Evolutionary conservation across 768 basidiomycete genomes (phyloP), one percentile per base, ranked within the genome.

Genomic region (Pisolithus tinctorius): DNA sequence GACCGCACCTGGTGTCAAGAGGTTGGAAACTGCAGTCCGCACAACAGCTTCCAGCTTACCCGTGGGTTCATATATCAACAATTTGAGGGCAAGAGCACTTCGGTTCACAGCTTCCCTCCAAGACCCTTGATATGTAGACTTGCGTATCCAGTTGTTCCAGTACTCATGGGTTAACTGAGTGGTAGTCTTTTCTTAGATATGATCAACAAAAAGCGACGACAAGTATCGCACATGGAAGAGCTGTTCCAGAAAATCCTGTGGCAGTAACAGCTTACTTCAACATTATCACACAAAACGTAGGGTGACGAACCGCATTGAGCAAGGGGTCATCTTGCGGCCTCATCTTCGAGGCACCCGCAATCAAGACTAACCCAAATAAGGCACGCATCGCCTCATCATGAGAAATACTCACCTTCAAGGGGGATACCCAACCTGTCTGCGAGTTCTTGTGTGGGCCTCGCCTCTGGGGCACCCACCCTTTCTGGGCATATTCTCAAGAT

Each of bases 41-140:
- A 34, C 26, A 26, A 8, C 4, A 11, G 23, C 25, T 30, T 16
- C 41, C 23, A 14, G 27, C 71, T 8, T 44, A 80, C 86, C 88
- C 1, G 90, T 96, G 1, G 93, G 93, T 63, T 95, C 93, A 60
- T 80, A 97, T 42, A 93, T 93, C 54, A 97, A 74, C 51, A 96
- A 77, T 69, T 98, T 98, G 55, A 97, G 74, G 0, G 93, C 90
- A n/a, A 97, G 75, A 1, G 93, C 95, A 51, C 90, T 93, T 23
- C 94, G 81, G 61, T 92, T 82, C 5, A 98, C 93, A 2, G 88
- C 84, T 66, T 99, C 96, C 59, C 94, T 87, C 96, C 96, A 99
- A 14, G 91, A 81, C 0, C 95, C 96, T 13, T 78, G 78, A 67
- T 99, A 99, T 0, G 87, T 92, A 31, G 88, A 91, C 57, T 81